Evolutionary conservation across 2,329 filamentous ascomycete species (phyloP), one percentile per base, ranked within the genome.

Genomic region (Aspergillus alliaceus): DNA sequence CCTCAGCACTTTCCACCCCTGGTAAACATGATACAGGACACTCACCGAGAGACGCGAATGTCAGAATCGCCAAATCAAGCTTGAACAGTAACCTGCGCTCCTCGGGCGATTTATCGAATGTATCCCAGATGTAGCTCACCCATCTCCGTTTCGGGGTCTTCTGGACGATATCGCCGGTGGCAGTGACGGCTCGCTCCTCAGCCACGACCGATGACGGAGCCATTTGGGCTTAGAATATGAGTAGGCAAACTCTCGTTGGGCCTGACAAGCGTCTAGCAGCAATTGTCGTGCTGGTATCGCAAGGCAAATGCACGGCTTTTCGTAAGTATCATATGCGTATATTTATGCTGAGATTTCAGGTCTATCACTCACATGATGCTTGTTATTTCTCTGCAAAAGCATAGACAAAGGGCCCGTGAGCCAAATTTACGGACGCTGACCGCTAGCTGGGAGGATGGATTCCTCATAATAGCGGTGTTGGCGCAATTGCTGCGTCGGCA

Each of bases 81-180:
- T 82, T 82, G 60, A 80, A 80, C 27, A 82, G 63, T 40, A 83
- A 72, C 56, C 71, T 71, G 6, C 80, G 72, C 62, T 83, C 80
- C 55, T 82, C 76, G 0, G 76, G 78, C 1, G 77, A 74, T 59
- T 82, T 82, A 62, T 83, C 81, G 20, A 82, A 73, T 1, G 77
- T 80, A 67, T 83, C 81, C 80, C 80, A 83, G 46, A 84, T 68
- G 54, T 81, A 82, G 59, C 75, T 77, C 46, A 75, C 72, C 80
- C 79, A 82, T 71, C 67, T 80, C 8, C 69, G 61, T 60, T 75
- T 76, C 2, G 60, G 62, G 4, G 62, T 51, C 51, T 66, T 59
- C 40, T 69, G 68, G 24, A 69, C 53, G 8, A 64, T 20, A 6
- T 57, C 56, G 9, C 53, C 54, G 0, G 61, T 37, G 3, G 49